Evolutionary conservation across 345 rosid genomes (phyloP).

Genomic region (Syzygium grande): DNA sequence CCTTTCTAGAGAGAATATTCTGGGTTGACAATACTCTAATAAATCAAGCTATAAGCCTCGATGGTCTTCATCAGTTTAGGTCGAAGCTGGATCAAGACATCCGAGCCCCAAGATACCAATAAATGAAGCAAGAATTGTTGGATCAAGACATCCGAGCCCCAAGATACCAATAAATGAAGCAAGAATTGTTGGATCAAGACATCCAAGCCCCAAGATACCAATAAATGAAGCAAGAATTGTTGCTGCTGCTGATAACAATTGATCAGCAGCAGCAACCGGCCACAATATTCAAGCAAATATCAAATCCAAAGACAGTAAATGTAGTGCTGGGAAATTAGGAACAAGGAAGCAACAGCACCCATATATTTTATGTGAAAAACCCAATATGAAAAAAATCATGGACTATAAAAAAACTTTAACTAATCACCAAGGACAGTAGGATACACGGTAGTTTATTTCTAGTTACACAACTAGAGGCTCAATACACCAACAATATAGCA

Average conservation of each 20-base stretch:
- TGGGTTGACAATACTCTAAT: neutral
- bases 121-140: neutral
- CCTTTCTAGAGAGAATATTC: neutral
- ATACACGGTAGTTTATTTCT: neutral
- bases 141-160: neutral
- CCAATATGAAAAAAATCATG: neutral
- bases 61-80: neutral
- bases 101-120: neutral
- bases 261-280: neutral
- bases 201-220: neutral
- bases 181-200: neutral
- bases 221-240: neutral
- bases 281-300: neutral
- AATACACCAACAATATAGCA: neutral
- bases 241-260: no score
- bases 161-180: neutral
- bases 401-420: neutral
- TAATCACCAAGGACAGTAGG: neutral
- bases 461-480: neutral
- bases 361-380: neutral
- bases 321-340: neutral
- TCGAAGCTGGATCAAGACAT: neutral
- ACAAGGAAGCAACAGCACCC: neutral
- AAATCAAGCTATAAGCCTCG: neutral
- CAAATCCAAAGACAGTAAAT: neutral